Base-by-base conservation (phyloP, 2,329 filamentous ascomycete genomes). In the Cadophora sp. region DNA sequence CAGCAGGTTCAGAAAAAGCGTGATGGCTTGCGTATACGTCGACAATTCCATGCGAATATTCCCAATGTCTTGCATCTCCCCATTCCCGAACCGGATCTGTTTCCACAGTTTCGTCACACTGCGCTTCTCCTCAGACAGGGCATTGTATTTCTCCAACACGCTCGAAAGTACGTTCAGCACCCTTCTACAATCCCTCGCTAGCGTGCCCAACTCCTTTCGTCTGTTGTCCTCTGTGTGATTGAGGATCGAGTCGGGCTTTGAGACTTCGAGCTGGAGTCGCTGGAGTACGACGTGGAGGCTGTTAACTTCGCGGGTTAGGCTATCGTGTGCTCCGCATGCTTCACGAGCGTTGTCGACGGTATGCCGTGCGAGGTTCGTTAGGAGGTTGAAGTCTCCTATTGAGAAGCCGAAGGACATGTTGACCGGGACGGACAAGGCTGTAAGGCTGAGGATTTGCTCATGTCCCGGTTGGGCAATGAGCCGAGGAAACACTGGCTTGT, bases 241-340 rank as follows among this genome's bases (percentile, higher is more conserved):
- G 22, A 89, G 79, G 11, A 84, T 78, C 9, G 86, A 87, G 70
- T 83, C 82, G 0, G 80, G 79, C 69, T 87, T 84, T 65, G 83
- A 81, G 33, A 82, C 82, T 75, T 89, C 86, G 64, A 81, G 77
- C 59, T 83, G 83, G 41, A 89, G 79, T 69, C 87, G 83, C 61
- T 84, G 83, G 3, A 89, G 79, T 7, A 82, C 82, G 16, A 81
- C 80, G 71, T 88, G 84, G 53, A 89, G 79, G 51, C 79, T 79
- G 56, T 81, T 83, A 55, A 88, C 80, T 22, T 81, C 81, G 16
- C 77, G 73, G 2, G 83, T 80, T 48, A 85, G 78, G 22, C 82
- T 79, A 59, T 78, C 79, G 64, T 85, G 83, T 36, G 82, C 80
- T 2, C 81, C 76, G 13, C 81, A 80, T 4, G 82, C 80, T 16